phyloP scores from a whole-genome alignment of 192 early-diverging fungal species.

The Neocallimastix lanati region DNA sequence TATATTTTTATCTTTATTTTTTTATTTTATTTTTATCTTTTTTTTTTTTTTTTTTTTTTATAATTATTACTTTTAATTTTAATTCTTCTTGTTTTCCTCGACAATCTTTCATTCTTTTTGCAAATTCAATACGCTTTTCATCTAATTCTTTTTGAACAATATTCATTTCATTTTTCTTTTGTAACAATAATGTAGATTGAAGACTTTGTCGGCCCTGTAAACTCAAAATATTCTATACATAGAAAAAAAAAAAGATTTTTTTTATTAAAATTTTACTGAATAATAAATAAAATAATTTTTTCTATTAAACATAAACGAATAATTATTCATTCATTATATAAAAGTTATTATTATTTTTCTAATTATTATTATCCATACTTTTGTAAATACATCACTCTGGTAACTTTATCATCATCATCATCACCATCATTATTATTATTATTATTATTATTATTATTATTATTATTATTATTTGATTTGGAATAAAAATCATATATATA shows the following conservation, averaged over 20 bases:
- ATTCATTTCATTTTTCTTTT: conserved; percentile 42
- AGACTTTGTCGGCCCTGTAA: conserved; percentile 3
- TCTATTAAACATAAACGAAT: too few relatives aligned
- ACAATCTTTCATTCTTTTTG: conserved; percentile 45
- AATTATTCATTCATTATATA: neutral
- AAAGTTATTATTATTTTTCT: neutral
- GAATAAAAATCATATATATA: too few relatives aligned
- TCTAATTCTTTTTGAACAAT: conserved; percentile 28
- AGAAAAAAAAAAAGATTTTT: too few relatives aligned
- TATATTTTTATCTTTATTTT: too few relatives aligned
- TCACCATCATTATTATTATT: neutral
- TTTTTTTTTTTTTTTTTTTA: neutral
- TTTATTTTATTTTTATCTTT: too few relatives aligned
- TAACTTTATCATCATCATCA: neutral
- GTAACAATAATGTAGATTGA: conserved; percentile 35
- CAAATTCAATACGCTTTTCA: conserved; percentile 29
- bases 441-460: neutral
- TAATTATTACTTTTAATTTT: conserved; percentile 16
- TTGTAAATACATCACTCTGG: neutral
- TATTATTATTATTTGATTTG: too few relatives aligned
- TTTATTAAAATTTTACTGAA: too few relatives aligned
- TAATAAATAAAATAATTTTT: too few relatives aligned
- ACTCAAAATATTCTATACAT: neutral
- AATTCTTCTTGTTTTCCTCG: conserved; percentile 43
- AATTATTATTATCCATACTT: neutral